Conservation (phyloP, 73 alveolate species). For the Paramecium sonneborni region DNA sequence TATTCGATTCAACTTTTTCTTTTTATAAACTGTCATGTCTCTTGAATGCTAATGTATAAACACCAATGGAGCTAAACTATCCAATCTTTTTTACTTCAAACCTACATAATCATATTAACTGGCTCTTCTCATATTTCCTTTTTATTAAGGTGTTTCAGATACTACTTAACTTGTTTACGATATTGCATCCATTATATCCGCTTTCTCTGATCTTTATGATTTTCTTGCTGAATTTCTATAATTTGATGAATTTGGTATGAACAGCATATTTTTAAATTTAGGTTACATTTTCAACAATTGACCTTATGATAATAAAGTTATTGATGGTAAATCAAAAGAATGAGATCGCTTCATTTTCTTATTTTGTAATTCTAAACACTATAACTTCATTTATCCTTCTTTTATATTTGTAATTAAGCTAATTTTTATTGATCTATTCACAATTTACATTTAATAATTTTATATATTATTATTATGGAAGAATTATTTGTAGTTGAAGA, state of each 20-base stretch:
- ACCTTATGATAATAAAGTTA: not conserved
- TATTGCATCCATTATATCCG: not conserved
- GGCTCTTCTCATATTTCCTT: not conserved
- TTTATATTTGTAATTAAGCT: not conserved
- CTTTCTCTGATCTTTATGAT: not conserved
- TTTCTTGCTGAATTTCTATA: not conserved
- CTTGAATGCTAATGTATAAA: not conserved
- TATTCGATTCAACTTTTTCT: not conserved
- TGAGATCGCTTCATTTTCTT: not conserved
- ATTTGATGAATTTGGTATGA: not conserved
- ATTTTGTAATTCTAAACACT: not conserved
- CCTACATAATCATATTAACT: not conserved
- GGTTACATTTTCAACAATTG: not conserved
- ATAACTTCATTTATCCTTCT: not conserved
- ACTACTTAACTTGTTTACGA: not conserved
- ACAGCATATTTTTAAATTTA: not conserved
- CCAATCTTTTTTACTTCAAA: not conserved
- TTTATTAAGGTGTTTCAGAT: not conserved
- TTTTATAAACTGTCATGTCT: not conserved
- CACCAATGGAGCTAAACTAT: not conserved
- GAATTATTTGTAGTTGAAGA: not conserved
- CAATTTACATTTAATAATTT: not conserved
- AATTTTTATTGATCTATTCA: not conserved
- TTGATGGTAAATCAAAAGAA: not conserved
- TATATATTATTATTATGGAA: not conserved